Evolutionary conservation across 371 early-diverging fungal species (phyloP).

Genomic region (Blakeslea trispora): DNA sequence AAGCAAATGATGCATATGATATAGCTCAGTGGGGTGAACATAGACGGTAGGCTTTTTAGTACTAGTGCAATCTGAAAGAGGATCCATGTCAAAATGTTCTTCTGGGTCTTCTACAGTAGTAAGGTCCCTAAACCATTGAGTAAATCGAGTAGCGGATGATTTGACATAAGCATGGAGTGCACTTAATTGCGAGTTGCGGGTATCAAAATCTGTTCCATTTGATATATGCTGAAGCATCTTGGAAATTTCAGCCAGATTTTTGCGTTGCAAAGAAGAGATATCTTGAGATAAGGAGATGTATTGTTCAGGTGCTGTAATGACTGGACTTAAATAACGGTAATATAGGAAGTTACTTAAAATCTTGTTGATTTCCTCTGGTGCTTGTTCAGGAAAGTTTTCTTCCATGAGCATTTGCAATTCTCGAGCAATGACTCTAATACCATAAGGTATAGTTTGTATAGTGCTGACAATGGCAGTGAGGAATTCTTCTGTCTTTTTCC

Average conservation of each 20-base stretch:
- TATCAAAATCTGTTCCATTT: slow-evolving; percentile 73
- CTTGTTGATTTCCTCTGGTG: slow-evolving; percentile 77
- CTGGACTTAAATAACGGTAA: slow-evolving; percentile 97
- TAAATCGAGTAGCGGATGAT: slow-evolving; percentile 71
- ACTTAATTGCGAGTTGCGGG: slow-evolving; percentile 69
- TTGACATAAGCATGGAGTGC: slow-evolving; percentile 83
- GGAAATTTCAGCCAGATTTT: slow-evolving; percentile 93
- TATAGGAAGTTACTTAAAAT: slow-evolving; percentile 94
- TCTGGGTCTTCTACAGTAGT: slow-evolving; percentile 86
- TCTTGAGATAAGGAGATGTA: slow-evolving; percentile 90
- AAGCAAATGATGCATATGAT: slow-evolving; percentile 82
- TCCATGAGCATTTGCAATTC: slow-evolving; percentile 81
- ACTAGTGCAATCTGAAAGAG: slow-evolving; percentile 82
- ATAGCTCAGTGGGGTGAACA: slow-evolving; percentile 90
- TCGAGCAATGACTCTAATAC: slow-evolving; percentile 93
- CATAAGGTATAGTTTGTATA: slow-evolving; percentile 89
- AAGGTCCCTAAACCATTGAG: slow-evolving; percentile 75
- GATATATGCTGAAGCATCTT: slow-evolving; percentile 94
- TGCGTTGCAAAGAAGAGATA: slow-evolving; percentile 87
- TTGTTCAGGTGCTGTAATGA: slow-evolving; percentile 95
- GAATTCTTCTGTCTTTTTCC: slow-evolving; percentile 79
- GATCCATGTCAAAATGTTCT: slow-evolving; percentile 89
- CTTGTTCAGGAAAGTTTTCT: slow-evolving; percentile 81
- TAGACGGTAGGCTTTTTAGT: slow-evolving; percentile 88
- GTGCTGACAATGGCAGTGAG: slow-evolving; percentile 78